Evolutionary conservation across 2,329 filamentous ascomycete genomes (phyloP), one percentile per base, ranked within the genome.

Genomic region (Cucurbitaria berberidis): DNA sequence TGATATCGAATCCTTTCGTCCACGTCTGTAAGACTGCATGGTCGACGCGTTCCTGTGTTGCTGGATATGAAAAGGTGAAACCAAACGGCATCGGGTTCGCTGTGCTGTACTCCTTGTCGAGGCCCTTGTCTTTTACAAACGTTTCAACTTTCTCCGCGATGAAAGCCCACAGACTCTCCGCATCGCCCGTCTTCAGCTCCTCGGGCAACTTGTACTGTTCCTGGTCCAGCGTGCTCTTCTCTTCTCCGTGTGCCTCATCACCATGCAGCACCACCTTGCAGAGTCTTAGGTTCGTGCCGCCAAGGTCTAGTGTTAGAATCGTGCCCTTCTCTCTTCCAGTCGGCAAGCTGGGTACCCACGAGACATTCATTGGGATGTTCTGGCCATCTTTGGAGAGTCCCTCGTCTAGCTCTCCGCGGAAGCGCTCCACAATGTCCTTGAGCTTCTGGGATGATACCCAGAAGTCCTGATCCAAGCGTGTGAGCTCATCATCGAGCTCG

Each of bases 1-100:
- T 84, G 75, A 98, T 96, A 73, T 97, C 93, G 71, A 97, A 97
- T 2, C 93, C 93, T 81, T 98, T 98, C 64, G 93, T 97, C 93
- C 93, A 98, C 66, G 92, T 87, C 77, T 97, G 93, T 52, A 97
- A 83, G 34, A 96, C 84, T 64, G 93, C 93, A 75, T 96, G 90
- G 65, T 97, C 91, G 69, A 97, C 93, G 77, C 92, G 93, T 66
- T 96, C 86, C 76, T 97, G 93, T 0, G 90, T 95, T 15, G 92
- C 93, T 2, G 93, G 93, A 75, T 96, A 97, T 3, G 91, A 96
- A 79, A 98, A 98, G 40, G 93, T 97, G 80, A 97, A 97, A 69
- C 93, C 93, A 6, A 97, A 84, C 7, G 91, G 90, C 49, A 93
- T 80, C 66, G 84, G 85, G 21, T 84, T 83, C 21, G 90, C 70